A percentile compares a stretch with the other conserved stretches of the same genome.
Evolutionary conservation across 2,329 filamentous ascomycete species (phyloP).

Genomic region (Trichoderma sp.): DNA sequence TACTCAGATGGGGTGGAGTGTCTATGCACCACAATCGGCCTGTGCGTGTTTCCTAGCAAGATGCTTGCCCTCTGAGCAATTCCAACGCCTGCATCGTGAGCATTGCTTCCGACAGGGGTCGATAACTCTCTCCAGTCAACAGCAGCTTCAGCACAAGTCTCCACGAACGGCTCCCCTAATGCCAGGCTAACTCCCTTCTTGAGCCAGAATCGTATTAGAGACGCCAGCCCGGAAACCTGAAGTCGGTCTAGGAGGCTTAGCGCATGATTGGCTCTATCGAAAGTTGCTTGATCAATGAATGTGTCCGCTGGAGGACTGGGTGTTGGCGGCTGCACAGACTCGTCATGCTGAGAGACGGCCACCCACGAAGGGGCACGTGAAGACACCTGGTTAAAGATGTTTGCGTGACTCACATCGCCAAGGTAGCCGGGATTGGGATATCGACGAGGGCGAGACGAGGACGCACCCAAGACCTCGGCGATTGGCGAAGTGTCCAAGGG

Average conservation of each 20-base stretch:
- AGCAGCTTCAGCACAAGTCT: not conserved
- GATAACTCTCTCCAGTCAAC: conserved; percentile 5
- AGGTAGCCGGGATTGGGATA: conserved; percentile 14
- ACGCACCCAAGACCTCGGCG: not conserved
- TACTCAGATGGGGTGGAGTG: not conserved
- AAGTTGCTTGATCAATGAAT: conserved; percentile 9
- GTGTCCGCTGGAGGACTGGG: not conserved
- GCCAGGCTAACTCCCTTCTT: conserved; percentile 12
- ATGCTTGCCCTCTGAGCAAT: not conserved
- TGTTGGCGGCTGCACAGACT: not conserved
- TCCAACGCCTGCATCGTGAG: not conserved
- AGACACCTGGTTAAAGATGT: conserved; percentile 15
- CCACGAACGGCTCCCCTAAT: conserved; percentile 1
- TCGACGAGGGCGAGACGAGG: not conserved
- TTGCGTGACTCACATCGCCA: conserved; percentile 6
- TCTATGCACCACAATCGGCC: not conserved
- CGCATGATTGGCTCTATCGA: conserved; percentile 9
- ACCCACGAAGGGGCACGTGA: conserved; percentile 4
- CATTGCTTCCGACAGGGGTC: not conserved
- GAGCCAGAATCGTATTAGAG: conserved; percentile 10
- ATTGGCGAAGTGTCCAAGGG: conserved; percentile 9
- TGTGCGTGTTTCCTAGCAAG: conserved; percentile 3
- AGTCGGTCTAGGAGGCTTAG: conserved; percentile 5
- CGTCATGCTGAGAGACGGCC: not conserved
- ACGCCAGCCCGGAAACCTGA: not conserved